phyloP scores from a whole-genome alignment of 768 basidiomycete species.

The Kwoniella shandongensis region DNA sequence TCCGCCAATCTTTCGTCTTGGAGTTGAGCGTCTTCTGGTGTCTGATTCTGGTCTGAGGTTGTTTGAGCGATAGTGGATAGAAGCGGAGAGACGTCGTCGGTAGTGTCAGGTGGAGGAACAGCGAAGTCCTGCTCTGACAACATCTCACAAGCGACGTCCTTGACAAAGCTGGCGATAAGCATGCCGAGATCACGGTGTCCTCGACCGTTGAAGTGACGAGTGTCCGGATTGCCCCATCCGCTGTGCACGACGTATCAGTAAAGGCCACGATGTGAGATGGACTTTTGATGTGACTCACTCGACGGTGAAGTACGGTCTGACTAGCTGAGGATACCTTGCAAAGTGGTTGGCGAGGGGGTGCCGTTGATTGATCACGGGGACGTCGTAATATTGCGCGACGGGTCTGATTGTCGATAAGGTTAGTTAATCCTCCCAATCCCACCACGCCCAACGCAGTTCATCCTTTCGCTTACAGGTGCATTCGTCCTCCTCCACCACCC shows the following conservation, averaged over 20 bases:
- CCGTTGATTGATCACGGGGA: conserved; percentile 50
- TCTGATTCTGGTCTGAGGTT: background rate
- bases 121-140: conserved; percentile 26
- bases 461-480: conserved; percentile 43
- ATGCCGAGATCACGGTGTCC: conserved; percentile 50
- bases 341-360: conserved; percentile 49
- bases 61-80: background rate
- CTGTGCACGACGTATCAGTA: conserved; percentile 14
- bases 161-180: conserved; percentile 41
- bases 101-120: conserved; percentile 10
- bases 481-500: conserved; percentile 49
- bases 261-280: background rate
- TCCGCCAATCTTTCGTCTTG: conserved; percentile 1
- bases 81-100: background rate
- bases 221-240: conserved; percentile 50
- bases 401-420: conserved; percentile 26
- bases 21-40: conserved; percentile 5
- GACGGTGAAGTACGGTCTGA: conserved; percentile 48
- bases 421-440: background rate
- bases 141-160: conserved; percentile 45
- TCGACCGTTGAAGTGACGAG: conserved; percentile 46
- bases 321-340: conserved; percentile 44
- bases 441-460: background rate
- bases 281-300: conserved; percentile 27
- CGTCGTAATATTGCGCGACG: conserved; percentile 52